A percentile compares a stretch with the other conserved stretches of the same genome.
phyloP scores from a whole-genome alignment of 2,329 filamentous ascomycete genomes.

The Colletotrichum sp. region DNA sequence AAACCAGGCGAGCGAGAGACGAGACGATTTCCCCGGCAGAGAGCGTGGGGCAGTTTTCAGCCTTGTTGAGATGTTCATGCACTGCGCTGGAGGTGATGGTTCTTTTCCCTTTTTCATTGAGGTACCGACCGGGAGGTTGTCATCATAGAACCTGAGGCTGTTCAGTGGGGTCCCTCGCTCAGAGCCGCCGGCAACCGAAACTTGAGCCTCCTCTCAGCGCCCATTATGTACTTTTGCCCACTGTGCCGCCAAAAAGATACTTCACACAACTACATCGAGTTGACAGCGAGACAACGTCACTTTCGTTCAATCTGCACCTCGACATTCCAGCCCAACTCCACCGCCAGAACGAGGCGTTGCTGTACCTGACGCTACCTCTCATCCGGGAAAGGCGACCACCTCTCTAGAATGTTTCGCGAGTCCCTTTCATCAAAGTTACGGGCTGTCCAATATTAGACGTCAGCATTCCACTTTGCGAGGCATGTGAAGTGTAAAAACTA shows the following conservation, averaged over 20 bases:
- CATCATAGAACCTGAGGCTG: not conserved
- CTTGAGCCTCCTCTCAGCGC: not conserved
- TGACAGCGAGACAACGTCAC: not conserved
- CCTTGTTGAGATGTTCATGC: slow-evolving; percentile 11
- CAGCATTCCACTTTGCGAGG: not conserved
- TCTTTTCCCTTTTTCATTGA: not conserved
- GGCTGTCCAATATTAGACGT: not conserved
- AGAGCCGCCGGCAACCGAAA: not conserved
- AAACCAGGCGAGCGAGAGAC: slow-evolving; percentile 1
- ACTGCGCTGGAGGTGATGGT: not conserved
- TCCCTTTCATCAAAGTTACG: not conserved
- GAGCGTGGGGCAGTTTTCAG: not conserved
- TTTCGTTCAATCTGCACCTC: not conserved
- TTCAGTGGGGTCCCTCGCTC: not conserved
- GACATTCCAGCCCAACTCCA: not conserved
- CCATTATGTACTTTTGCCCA: not conserved
- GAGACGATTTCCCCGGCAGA: slow-evolving; percentile 9
- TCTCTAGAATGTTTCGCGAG: not conserved
- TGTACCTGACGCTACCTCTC: slow-evolving; percentile 15
- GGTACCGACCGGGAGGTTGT: not conserved
- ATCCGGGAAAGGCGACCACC: not conserved
- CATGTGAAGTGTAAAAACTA: not conserved
- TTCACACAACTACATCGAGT: not conserved
- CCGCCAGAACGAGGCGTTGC: not conserved
- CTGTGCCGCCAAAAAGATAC: not conserved